A percentile compares a stretch with the other conserved stretches of the same genome.
These are phyloP conservation scores for Brassica incana DNA, from an alignment of 345 rosid species.

Conservation along the genomic window DNA sequence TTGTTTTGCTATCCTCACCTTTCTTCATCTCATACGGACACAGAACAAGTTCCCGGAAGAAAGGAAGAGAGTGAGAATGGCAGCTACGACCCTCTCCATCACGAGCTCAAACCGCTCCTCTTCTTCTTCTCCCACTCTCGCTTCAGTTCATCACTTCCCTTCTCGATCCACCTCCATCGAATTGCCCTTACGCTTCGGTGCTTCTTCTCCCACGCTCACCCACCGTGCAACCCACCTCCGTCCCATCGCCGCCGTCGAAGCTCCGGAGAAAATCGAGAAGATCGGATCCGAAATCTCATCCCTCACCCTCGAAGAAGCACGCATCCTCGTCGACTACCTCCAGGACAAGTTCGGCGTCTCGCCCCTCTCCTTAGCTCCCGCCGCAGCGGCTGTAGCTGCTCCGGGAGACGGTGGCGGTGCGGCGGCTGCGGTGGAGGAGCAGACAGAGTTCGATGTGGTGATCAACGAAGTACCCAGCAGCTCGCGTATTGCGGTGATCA, in stretches of 20 bases:
- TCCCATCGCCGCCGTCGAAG: slow-evolving; percentile 56
- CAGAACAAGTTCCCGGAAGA: not conserved
- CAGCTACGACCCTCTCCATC: slow-evolving; percentile 45
- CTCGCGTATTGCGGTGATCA: slow-evolving; percentile 70
- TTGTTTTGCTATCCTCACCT: slow-evolving; percentile 15
- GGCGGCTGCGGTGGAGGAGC: slow-evolving; percentile 52
- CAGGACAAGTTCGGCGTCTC: slow-evolving; percentile 84
- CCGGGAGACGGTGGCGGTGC: slow-evolving; percentile 40
- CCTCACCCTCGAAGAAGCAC: slow-evolving; percentile 72
- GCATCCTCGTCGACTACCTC: slow-evolving; percentile 68
- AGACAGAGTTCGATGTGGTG: slow-evolving; percentile 77
- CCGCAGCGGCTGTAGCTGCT: slow-evolving; percentile 43
- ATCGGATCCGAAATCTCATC: slow-evolving; percentile 60
- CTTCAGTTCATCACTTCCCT: not conserved
- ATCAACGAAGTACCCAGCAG: slow-evolving; percentile 69
- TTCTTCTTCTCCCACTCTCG: not conserved
- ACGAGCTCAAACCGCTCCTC: slow-evolving; percentile 44
- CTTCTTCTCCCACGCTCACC: slow-evolving; percentile 24
- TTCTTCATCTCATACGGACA: not conserved
- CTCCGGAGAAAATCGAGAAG: slow-evolving; percentile 66
- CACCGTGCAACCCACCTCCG: slow-evolving; percentile 49
- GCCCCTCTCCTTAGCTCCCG: slow-evolving; percentile 62
- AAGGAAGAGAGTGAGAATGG: slow-evolving; percentile 28
- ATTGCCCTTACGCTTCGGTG: slow-evolving; percentile 39
- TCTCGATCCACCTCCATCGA: slow-evolving; percentile 28